Evolutionary conservation across 1,284 basidiomycete species (phyloP).

Genomic region (Cutaneotrichosporon cavernicola): DNA sequence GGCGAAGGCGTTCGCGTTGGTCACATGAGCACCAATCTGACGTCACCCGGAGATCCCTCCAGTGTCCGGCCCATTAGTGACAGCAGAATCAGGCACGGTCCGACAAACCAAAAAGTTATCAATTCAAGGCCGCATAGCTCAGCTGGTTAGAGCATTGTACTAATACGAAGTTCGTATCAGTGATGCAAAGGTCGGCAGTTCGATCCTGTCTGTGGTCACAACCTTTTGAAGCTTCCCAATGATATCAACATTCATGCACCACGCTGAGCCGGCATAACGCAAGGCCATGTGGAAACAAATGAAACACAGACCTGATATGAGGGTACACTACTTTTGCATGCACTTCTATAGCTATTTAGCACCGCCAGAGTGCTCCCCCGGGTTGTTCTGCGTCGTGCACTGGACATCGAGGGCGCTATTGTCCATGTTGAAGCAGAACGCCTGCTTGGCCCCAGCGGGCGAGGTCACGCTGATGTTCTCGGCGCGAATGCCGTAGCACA

Average conservation of each 20-base stretch:
- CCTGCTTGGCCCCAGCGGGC: background rate
- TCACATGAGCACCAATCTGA: constrained; percentile 1
- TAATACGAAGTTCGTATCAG: background rate
- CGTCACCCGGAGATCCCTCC: background rate
- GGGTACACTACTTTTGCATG: constrained; percentile 28
- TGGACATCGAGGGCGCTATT: background rate
- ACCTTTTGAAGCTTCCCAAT: constrained; percentile 46
- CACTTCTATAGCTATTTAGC: background rate
- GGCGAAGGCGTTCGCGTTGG: background rate
- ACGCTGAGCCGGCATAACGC: constrained; percentile 72
- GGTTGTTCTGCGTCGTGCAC: background rate
- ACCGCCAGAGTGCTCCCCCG: background rate
- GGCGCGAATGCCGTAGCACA: constrained; percentile 4
- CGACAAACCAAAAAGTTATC: background rate
- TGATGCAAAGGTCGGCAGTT: constrained; percentile 9
- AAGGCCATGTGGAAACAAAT: constrained; percentile 52
- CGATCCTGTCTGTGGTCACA: constrained; percentile 2
- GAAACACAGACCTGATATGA: constrained; percentile 56
- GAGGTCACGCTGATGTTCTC: background rate
- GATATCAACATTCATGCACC: constrained; percentile 97
- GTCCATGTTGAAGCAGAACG: constrained; percentile 13
- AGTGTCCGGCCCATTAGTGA: background rate
- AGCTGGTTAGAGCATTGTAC: constrained; percentile 11
- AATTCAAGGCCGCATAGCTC: constrained; percentile 6
- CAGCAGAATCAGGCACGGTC: no score